phyloP scores from a whole-genome alignment of 371 early-diverging fungal species.

The Mucor velutinosus region DNA sequence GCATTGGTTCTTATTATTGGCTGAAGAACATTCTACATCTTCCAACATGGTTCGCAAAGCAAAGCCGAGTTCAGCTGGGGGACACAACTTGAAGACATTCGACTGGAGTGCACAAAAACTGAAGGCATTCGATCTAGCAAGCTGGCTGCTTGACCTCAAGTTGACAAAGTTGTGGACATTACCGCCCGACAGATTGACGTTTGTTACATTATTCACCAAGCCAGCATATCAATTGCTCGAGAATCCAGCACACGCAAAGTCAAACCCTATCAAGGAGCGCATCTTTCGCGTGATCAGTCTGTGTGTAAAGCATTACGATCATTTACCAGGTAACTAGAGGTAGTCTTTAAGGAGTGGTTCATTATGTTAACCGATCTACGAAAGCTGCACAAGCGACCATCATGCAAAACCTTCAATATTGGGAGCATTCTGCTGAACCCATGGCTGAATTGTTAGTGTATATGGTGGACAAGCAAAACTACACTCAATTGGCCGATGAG shows the following conservation, averaged over 20 bases:
- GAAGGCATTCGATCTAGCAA: slow-evolving; percentile 57
- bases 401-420: slow-evolving; percentile 88
- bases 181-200: slow-evolving; percentile 74
- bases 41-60: slow-evolving; percentile 30
- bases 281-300: slow-evolving; percentile 66
- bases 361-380: background rate
- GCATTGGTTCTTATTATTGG: slow-evolving; percentile 69
- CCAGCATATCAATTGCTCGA: slow-evolving; percentile 84
- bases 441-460: slow-evolving; percentile 86
- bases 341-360: too few relatives aligned
- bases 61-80: slow-evolving; percentile 15
- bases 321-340: slow-evolving; percentile 60
- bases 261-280: slow-evolving; percentile 53
- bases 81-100: slow-evolving; percentile 41
- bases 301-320: slow-evolving; percentile 75
- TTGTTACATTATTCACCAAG: slow-evolving; percentile 85
- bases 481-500: slow-evolving; percentile 77
- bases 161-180: slow-evolving; percentile 81
- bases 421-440: slow-evolving; percentile 89
- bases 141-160: slow-evolving; percentile 63
- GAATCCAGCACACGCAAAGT: slow-evolving; percentile 68
- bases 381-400: slow-evolving; percentile 81
- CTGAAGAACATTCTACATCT: slow-evolving; percentile 59
- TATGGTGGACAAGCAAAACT: slow-evolving; percentile 65
- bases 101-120: slow-evolving; percentile 65